Evolutionary conservation across 2,329 filamentous ascomycete species (phyloP), one percentile per base, ranked within the genome.

Genomic region (Arthrobotrys sphaeroides): DNA sequence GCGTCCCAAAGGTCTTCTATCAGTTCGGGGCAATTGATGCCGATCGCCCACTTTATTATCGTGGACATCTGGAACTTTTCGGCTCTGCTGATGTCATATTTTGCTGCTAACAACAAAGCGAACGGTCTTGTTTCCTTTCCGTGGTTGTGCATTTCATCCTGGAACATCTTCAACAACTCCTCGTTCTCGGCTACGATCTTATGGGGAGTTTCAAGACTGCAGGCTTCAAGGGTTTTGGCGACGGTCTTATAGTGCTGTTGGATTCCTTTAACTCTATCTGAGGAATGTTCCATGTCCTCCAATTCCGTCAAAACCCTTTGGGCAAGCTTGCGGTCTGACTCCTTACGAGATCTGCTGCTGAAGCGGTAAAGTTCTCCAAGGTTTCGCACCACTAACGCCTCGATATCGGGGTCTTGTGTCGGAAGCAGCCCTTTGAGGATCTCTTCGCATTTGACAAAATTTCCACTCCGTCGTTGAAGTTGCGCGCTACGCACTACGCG

Each of bases 351-450:
- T n/a, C 28, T 40, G 3, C 38, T 51, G 26, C 28, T 38, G 9
- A 12, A 26, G 60, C 60, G 60, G 38, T 40, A 64, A n/a, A 64
- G 60, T 12, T 64, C 60, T 5, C 60, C 60, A 4, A 64, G 40
- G 5, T 38, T 18, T 9, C 43, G 0, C 26, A 64, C 7, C 16
- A 22, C 60, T 6, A 64, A 18, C 3, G 16, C 10, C 13, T 64
- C 60, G 9, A 64, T 24, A 1, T 3, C 18, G 12, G 43, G 42
- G 10, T 22, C 26, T 16, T 36, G 26, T 2, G 51, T 9, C n/a
- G 49, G 60, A 2, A 64, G 28, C 18, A 64, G 12, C 1, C 60
- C 40, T 16, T 20, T 43, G 18, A 64, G 24, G 16, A 40, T 64
- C 9, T 40, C 43, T 16, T 51, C 42, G 16, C 60, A 64, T 9